Percentiles rank a stretch among this genome's conserved stretches.
Conservation (phyloP, 495 filamentous ascomycete genomes). For the Cercophora scortea region DNA sequence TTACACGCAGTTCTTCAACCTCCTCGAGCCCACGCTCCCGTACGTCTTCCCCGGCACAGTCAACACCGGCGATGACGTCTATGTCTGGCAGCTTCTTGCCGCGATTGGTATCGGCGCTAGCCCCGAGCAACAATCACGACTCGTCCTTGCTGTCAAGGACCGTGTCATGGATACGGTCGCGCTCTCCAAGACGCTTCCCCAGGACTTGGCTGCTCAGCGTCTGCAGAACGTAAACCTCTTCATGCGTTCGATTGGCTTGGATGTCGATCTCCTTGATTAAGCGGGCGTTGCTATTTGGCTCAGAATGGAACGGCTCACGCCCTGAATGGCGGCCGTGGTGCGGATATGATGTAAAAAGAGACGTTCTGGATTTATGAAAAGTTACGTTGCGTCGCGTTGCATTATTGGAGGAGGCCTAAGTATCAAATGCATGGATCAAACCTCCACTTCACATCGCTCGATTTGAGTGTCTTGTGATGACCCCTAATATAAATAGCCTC, state of each 20-base stretch:
- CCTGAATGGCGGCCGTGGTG: no score
- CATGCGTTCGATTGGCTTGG: constrained; percentile 95
- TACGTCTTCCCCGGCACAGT: constrained; percentile 81
- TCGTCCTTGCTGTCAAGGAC: constrained; percentile 95
- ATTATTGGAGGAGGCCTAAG: no score
- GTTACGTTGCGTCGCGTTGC: no score
- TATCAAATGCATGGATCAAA: no score
- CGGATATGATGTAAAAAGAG: no score
- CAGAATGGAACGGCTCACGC: no score
- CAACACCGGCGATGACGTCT: constrained; percentile 77
- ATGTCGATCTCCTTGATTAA: constrained; percentile 84
- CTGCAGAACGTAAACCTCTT: constrained; percentile 93
- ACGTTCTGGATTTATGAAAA: no score
- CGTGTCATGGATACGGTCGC: constrained; percentile 92
- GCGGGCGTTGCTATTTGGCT: no score
- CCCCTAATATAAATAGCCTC: no score
- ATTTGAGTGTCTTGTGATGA: no score
- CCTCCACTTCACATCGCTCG: no score
- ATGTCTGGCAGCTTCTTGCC: constrained; percentile 97
- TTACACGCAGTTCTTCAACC: constrained; percentile 82
- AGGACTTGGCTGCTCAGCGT: constrained; percentile 71
- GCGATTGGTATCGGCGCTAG: constrained; percentile 87
- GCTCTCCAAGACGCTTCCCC: constrained; percentile 79
- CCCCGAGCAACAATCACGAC: constrained; percentile 84
- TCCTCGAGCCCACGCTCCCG: constrained; percentile 71